Base-by-base conservation (phyloP, 1,284 basidiomycete genomes). In the Neonothopanus nambi region DNA sequence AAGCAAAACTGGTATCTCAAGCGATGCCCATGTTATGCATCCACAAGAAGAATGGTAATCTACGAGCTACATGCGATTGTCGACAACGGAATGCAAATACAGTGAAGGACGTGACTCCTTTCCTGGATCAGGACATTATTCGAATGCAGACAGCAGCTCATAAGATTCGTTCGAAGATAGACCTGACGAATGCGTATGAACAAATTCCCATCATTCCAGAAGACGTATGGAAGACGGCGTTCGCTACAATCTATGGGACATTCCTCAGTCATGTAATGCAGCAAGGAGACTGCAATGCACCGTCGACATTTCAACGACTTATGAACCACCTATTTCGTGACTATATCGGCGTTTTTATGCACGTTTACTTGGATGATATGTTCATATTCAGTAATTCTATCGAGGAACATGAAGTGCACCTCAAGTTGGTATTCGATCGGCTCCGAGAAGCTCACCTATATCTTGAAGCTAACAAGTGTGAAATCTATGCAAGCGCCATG, bases 81-180 rank as follows among this genome's bases (percentile, higher is more conserved):
- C 43, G 61, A 12, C 36, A 60, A 43, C 55, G 52, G 5, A 65
- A 65, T 30, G 61, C 59, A 5, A 72, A 71, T 41, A 70, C 69
- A 0, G 20, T 57, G 0, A 70, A 70, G 30, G 51, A 69, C 18
- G 58, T 63, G 0, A 65, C 65, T 0, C 70, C 67, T 1, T 51
- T 71, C 28, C 67, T 65, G 3, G 62, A 67, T 44, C 63, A 28
- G 11, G 26, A 28, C 11, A 28, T 28, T 11, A 28, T 28, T 28
- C 26, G 37, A 6, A 39, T 39, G 37, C 37, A 39, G 20, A 39
- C 37, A 15, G 37, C 37, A 39, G 20, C n/a, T 39, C 37, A 20
- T 7, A 39, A 39, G 13, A n/a, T 39, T 5, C 5, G 37, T 4
- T 39, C 37, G 5, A 39, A 39, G 13, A 39, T 39, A 5, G 37